phyloP scores from a whole-genome alignment of 1,284 basidiomycete genomes.

The Acaromyces ingoldii region DNA sequence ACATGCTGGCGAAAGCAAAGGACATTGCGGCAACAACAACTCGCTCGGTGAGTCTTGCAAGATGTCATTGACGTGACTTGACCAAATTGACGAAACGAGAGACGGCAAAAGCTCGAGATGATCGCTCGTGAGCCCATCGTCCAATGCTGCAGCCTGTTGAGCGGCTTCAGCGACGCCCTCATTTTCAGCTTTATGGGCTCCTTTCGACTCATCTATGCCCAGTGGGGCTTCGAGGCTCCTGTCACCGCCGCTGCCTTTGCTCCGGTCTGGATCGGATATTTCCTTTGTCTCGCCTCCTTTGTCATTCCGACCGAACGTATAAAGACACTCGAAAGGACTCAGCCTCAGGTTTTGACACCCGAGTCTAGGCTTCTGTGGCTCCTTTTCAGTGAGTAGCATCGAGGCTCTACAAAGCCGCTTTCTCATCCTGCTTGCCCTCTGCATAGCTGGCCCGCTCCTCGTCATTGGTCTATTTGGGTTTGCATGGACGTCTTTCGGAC shows the following conservation, averaged over 20 bases:
- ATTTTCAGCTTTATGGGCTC: constrained; percentile 54
- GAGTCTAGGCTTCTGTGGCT: constrained; percentile 51
- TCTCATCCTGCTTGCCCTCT: no score
- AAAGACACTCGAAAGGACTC: no score
- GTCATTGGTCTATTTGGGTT: constrained; percentile 53
- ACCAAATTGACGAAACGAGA: no score
- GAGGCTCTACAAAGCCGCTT: no score
- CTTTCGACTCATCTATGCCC: constrained; percentile 51
- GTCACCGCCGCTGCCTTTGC: constrained; percentile 50
- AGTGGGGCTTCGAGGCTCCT: constrained; percentile 52
- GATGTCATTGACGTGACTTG: no score
- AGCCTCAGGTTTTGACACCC: neutral
- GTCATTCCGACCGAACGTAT: no score
- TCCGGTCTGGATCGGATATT: constrained; percentile 52
- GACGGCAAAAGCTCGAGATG: no score
- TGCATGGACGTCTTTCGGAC: constrained; percentile 53
- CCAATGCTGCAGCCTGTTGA: constrained; percentile 51
- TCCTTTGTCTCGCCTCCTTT: constrained; percentile 11
- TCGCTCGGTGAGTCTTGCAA: no score
- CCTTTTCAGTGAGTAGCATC: constrained; percentile 51
- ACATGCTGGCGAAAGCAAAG: constrained; percentile 52
- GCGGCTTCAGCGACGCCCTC: constrained; percentile 51
- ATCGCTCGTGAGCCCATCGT: constrained; percentile 53
- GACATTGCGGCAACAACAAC: no score
- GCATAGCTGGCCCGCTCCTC: constrained; percentile 49